Conservation (phyloP, 305 asterid species). For the Rubia peregrina region DNA sequence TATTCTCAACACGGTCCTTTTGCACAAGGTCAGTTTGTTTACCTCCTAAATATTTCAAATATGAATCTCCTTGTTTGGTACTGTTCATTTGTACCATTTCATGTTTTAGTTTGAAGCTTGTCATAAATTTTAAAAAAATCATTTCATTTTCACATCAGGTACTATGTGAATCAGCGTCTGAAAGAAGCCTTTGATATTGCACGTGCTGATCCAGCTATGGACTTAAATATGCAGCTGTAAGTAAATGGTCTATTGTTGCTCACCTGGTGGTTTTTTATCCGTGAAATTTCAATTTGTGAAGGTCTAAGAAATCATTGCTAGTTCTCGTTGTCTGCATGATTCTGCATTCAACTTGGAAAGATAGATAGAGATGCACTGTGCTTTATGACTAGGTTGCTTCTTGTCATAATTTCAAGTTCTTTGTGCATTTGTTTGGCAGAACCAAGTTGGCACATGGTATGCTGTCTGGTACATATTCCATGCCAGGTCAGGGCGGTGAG, state of each 20-base stretch:
- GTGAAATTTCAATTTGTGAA: neutral
- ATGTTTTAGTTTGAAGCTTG: neutral
- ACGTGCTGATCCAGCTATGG: constrained; percentile 94
- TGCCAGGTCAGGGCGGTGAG: constrained; percentile 63
- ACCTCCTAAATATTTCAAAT: neutral
- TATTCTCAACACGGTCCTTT: constrained; percentile 74
- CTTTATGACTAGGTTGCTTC: neutral
- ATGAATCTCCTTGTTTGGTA: neutral
- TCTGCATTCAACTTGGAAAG: neutral
- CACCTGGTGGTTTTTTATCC: neutral
- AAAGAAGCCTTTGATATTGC: constrained; percentile 67
- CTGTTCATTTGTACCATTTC: constrained; percentile 1
- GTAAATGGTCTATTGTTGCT: constrained; percentile 25
- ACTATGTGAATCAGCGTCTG: constrained; percentile 55
- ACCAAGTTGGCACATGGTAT: constrained; percentile 91
- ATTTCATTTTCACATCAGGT: constrained; percentile 39
- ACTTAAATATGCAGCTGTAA: constrained; percentile 90
- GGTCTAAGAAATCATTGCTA: neutral
- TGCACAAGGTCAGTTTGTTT: constrained; percentile 56
- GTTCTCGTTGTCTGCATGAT: neutral
- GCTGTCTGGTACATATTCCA: constrained; percentile 91
- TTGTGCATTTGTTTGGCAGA: constrained; percentile 37
- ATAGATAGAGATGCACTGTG: neutral
- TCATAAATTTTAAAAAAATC: constrained; percentile 7
- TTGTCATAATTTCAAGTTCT: neutral